Conservation (phyloP, 2,329 filamentous ascomycete species). For the Ascochyta rabiei region DNA sequence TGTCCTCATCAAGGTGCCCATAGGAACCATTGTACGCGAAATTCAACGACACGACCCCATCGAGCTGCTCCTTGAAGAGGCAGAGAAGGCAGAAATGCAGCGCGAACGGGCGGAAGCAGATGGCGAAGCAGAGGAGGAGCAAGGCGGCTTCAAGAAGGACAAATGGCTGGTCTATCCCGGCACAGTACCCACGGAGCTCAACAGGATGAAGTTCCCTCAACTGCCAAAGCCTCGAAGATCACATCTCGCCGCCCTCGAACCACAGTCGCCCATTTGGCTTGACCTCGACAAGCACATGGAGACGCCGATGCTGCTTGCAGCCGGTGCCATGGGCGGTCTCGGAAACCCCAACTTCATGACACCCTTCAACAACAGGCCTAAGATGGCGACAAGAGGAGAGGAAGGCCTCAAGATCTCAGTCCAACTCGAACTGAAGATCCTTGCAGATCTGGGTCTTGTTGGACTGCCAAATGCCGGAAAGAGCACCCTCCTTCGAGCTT, state of each 20-base stretch:
- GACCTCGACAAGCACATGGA: slow-evolving; percentile 73
- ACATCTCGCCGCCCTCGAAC: slow-evolving; percentile 69
- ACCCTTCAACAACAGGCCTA: slow-evolving; percentile 73
- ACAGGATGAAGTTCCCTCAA: slow-evolving; percentile 62
- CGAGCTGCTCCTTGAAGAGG: slow-evolving; percentile 64
- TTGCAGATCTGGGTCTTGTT: slow-evolving; percentile 93
- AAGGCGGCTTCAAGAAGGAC: slow-evolving; percentile 59
- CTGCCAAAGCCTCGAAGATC: slow-evolving; percentile 63
- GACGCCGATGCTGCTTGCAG: slow-evolving; percentile 81
- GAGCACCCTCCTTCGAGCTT: slow-evolving; percentile 83
- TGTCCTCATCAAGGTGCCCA: slow-evolving; percentile 84
- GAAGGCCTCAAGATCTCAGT: slow-evolving; percentile 77
- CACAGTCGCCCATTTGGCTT: slow-evolving; percentile 69
- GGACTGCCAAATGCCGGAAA: slow-evolving; percentile 96
- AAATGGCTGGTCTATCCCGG: slow-evolving; percentile 91
- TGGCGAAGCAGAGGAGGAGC: slow-evolving; percentile 36
- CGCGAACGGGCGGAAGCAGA: slow-evolving; percentile 25
- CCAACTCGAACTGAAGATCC: slow-evolving; percentile 89
- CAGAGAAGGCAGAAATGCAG: slow-evolving; percentile 35
- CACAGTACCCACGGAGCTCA: slow-evolving; percentile 72
- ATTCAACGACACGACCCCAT: slow-evolving; percentile 78
- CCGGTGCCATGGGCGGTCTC: slow-evolving; percentile 85
- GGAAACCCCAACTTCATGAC: slow-evolving; percentile 94
- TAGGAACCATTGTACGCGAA: slow-evolving; percentile 89
- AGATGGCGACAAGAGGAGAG: slow-evolving; percentile 89